A percentile compares a stretch with the other conserved stretches of the same genome.
These are phyloP conservation scores for Gyromitra esculenta DNA, from an alignment of 2,329 filamentous ascomycete genomes.

Conservation along the genomic window DNA sequence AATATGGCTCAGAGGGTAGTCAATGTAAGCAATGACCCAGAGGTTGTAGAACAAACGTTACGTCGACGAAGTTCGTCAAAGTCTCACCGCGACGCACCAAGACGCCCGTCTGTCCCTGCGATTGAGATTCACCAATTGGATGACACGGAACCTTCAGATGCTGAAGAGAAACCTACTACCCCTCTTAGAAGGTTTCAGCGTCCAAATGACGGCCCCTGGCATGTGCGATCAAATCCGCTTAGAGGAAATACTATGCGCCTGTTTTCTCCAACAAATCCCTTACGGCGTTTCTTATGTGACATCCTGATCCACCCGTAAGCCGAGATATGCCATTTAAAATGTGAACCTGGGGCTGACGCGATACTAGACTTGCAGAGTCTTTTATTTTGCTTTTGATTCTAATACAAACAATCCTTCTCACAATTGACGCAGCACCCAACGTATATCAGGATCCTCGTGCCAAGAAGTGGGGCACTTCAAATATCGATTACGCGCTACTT, in stretches of 20 bases:
- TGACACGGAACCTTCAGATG: conserved; percentile 46
- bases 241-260: conserved; percentile 86
- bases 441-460: conserved; percentile 73
- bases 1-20: conserved; percentile 97
- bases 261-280: conserved; percentile 78
- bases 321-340: background rate
- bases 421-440: conserved; percentile 79
- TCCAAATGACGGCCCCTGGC: conserved; percentile 59
- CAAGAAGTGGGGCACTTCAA: conserved; percentile 71
- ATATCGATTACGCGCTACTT: conserved; percentile 82
- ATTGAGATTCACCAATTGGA: conserved; percentile 50
- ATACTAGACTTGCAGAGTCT: conserved; percentile 73
- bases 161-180: conserved; percentile 61
- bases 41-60: conserved; percentile 64
- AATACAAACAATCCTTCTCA: conserved; percentile 85
- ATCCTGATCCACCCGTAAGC: conserved; percentile 78
- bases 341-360: conserved; percentile 28
- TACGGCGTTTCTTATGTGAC: conserved; percentile 81
- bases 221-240: conserved; percentile 74
- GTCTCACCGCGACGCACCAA: conserved; percentile 31
- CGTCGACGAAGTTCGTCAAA: conserved; percentile 57
- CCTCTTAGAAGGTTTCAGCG: conserved; percentile 60
- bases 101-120: conserved; percentile 58
- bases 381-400: conserved; percentile 87
- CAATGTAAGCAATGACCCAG: conserved; percentile 86